Conservation (phyloP, 257 asterid genomes). For the Rhazya stricta region DNA sequence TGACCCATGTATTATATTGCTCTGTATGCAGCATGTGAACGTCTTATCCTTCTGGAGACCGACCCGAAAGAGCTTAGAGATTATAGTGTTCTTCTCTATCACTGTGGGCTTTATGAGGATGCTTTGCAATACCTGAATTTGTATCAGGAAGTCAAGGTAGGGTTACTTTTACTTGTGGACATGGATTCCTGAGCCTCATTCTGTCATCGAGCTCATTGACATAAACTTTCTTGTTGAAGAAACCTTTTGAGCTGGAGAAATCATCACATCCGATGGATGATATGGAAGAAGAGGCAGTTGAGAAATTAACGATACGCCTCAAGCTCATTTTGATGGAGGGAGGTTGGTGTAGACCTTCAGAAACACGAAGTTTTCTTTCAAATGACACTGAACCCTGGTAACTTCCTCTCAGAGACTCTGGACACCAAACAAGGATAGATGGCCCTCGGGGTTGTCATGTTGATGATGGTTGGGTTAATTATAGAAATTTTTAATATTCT, state of each 20-base stretch:
- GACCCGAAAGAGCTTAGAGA: conserved; percentile 67
- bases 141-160: conserved; percentile 55
- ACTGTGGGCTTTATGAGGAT: conserved; percentile 72
- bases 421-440: background rate
- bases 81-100: conserved; percentile 69
- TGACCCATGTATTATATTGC: conserved; percentile 16
- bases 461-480: background rate
- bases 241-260: conserved; percentile 25
- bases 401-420: background rate
- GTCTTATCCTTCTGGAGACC: conserved; percentile 59
- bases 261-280: conserved; percentile 25
- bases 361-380: conserved; percentile 42
- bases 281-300: conserved; percentile 57
- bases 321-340: conserved; percentile 71
- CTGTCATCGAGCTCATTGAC: conserved; percentile 5
- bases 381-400: conserved; percentile 77
- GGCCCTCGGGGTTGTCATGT: background rate
- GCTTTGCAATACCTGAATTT: conserved; percentile 50
- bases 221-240: conserved; percentile 13
- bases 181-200: background rate
- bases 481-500: background rate
- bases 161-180: background rate
- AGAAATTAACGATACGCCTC: conserved; percentile 54
- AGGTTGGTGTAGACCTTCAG: conserved; percentile 59
- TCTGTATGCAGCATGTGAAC: conserved; percentile 66